phyloP scores from a whole-genome alignment of 768 basidiomycete genomes.

The Termitomyces sp. region DNA sequence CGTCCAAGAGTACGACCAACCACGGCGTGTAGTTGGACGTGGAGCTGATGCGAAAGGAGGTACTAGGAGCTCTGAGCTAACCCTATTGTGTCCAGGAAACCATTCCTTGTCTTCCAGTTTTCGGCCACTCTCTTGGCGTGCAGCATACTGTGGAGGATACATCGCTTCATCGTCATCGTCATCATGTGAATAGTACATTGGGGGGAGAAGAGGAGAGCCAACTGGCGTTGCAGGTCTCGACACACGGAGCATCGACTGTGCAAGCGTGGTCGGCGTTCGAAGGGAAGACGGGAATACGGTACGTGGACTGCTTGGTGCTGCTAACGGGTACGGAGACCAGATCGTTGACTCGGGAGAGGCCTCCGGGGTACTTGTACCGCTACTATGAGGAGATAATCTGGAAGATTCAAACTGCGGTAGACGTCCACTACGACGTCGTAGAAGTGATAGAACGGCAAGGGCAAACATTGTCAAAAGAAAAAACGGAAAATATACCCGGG shows the following conservation, averaged over 20 bases:
- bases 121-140: slow-evolving; percentile 31
- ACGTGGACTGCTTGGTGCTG: slow-evolving; percentile 35
- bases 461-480: slow-evolving; percentile 41
- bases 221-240: slow-evolving; percentile 40
- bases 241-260: slow-evolving; percentile 37
- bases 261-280: slow-evolving; percentile 34
- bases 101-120: slow-evolving; percentile 34
- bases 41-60: slow-evolving; percentile 38
- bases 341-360: slow-evolving; percentile 32
- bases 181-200: slow-evolving; percentile 29
- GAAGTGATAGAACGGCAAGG: slow-evolving; percentile 39
- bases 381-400: slow-evolving; percentile 26
- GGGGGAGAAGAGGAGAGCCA: slow-evolving; percentile 34
- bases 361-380: slow-evolving; percentile 20
- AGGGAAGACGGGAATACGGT: slow-evolving; percentile 32
- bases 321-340: slow-evolving; percentile 41
- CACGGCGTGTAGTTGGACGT: slow-evolving; percentile 16
- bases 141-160: slow-evolving; percentile 47
- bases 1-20: slow-evolving; percentile 45
- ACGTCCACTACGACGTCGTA: slow-evolving; percentile 35
- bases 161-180: slow-evolving; percentile 53
- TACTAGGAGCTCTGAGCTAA: slow-evolving; percentile 13
- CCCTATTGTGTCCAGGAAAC: slow-evolving; percentile 23
- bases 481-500: slow-evolving; percentile 60
- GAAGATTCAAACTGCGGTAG: slow-evolving; percentile 25